Evolutionary conservation across 2,329 filamentous ascomycete genomes (phyloP), one percentile per base, ranked within the genome.

Genomic region (Verticillium tricorpus): DNA sequence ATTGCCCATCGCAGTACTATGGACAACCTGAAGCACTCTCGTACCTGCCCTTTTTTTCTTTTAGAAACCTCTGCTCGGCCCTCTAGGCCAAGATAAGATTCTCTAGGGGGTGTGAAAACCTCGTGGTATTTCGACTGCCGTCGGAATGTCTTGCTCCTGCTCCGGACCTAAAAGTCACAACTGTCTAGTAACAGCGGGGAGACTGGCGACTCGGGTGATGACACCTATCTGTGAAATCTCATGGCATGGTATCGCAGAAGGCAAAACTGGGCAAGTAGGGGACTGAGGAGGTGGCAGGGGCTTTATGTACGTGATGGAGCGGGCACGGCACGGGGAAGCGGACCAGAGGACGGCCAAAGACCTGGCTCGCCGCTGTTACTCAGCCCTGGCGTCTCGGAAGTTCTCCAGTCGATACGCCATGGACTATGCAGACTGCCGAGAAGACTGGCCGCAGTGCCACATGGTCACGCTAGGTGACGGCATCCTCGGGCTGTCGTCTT

Each of bases 121-220:
- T 28, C 60, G 52, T 34, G 19, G 28, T 15, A 25, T 57, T 25
- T 31, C 22, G 25, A 50, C 35, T 15, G 25, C 25, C 28, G 25
- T 22, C 3, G 22, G 5, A 22, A 12, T 32, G 25, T 31, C 55
- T 12, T 37, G 31, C 31, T n/a, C 55, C 45, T 58, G 61, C 64
- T 65, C 65, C 63, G 55, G 65, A 64, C 65, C 56, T n/a, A 15
- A 32, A 45, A 22, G 61, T 62, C 64, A 17, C 57, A n/a, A 60
- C 65, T 66, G 65, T 66, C 65, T 65, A 66, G 56, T 65, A 66
- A 66, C 65, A 66, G 62, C 65, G 57, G 12, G 59, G 63, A 65
- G 62, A 62, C 62, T 34, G 3, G 19, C 19, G 45, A 25, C 45
- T 52, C n/a, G 45, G 22, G 34, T 35, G 34, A 52, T 52, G 17